These are phyloP conservation scores for Lepiota brunneoincarnata DNA, from an alignment of 768 basidiomycete genomes.

Conservation along the genomic window DNA sequence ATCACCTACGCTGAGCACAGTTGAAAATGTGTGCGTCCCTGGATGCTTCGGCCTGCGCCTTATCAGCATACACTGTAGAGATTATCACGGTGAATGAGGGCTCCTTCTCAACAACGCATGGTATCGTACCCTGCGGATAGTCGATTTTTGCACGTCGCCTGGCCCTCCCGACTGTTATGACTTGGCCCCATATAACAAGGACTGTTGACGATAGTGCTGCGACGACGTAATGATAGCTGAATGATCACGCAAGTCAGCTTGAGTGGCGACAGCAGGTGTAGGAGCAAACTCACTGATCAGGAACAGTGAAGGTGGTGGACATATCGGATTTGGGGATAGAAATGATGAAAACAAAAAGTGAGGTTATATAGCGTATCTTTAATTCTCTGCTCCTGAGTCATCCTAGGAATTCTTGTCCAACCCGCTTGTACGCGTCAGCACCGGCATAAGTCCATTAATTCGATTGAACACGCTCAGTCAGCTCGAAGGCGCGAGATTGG, in stretches of 20 bases:
- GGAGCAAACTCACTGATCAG: not conserved
- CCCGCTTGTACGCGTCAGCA: too few species aligned
- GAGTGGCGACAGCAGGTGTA: not conserved
- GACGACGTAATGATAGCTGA: constrained; percentile 55
- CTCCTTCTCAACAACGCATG: not conserved
- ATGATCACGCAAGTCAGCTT: too few species aligned
- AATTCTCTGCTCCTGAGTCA: too few species aligned
- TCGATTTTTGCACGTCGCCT: constrained; percentile 52
- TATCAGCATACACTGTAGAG: constrained; percentile 32
- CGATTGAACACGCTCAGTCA: too few species aligned
- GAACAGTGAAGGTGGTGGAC: constrained; percentile 2
- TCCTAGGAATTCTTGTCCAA: too few species aligned
- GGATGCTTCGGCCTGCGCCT: constrained; percentile 5
- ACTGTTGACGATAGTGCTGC: constrained; percentile 51
- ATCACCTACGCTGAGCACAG: constrained; percentile 20
- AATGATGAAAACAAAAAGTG: not conserved
- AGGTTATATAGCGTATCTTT: not conserved
- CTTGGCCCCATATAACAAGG: constrained; percentile 42
- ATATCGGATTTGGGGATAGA: not conserved
- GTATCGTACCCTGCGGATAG: constrained; percentile 62
- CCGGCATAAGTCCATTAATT: too few species aligned
- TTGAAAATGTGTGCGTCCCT: constrained; percentile 11
- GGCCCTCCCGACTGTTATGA: constrained; percentile 26
- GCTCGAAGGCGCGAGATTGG: too few species aligned
- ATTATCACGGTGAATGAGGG: too few species aligned